Evolutionary conservation across 2,329 filamentous ascomycete species (phyloP).

Genomic region (Ophiostoma tasmaniense): DNA sequence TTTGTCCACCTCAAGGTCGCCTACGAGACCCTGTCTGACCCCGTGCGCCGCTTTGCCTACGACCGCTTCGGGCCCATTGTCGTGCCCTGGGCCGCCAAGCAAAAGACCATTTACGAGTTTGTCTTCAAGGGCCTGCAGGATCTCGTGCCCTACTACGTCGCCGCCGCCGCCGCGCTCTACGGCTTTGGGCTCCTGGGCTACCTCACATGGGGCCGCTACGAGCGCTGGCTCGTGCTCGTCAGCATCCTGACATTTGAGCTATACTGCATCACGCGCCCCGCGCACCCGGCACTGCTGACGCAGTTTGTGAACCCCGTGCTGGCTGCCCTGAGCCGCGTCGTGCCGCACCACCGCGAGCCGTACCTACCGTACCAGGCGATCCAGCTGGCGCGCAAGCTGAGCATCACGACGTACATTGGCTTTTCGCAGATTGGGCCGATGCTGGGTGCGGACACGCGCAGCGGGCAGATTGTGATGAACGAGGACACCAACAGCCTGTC

Average conservation of each 20-base stretch:
- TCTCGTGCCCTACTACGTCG: constrained; percentile 53
- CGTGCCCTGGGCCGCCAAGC: constrained; percentile 48
- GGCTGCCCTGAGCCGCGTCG: constrained; percentile 31
- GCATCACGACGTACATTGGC: constrained; percentile 73
- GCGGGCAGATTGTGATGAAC: constrained; percentile 24
- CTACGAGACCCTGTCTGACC: constrained; percentile 71
- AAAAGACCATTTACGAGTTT: constrained; percentile 63
- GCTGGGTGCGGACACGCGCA: constrained; percentile 35
- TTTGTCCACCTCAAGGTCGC: constrained; percentile 81
- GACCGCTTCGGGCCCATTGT: constrained; percentile 71
- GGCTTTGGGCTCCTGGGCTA: constrained; percentile 57
- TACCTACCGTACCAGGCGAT: constrained; percentile 82
- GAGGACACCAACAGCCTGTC: constrained; percentile 20
- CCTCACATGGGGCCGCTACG: constrained; percentile 58
- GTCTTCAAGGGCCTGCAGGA: constrained; percentile 54
- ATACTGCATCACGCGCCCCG: constrained; percentile 46
- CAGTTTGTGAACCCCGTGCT: constrained; percentile 29
- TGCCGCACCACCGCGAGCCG: constrained; percentile 33
- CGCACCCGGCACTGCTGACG: constrained; percentile 36
- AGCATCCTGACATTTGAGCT: constrained; percentile 49
- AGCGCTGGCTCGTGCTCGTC: constrained; percentile 52
- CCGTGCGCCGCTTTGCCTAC: constrained; percentile 74
- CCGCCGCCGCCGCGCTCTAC: constrained; percentile 50
- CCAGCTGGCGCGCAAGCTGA: constrained; percentile 62
- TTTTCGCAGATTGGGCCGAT: constrained; percentile 72